Conservation (phyloP, 345 rosid species). For the Dovyalis caffra region DNA sequence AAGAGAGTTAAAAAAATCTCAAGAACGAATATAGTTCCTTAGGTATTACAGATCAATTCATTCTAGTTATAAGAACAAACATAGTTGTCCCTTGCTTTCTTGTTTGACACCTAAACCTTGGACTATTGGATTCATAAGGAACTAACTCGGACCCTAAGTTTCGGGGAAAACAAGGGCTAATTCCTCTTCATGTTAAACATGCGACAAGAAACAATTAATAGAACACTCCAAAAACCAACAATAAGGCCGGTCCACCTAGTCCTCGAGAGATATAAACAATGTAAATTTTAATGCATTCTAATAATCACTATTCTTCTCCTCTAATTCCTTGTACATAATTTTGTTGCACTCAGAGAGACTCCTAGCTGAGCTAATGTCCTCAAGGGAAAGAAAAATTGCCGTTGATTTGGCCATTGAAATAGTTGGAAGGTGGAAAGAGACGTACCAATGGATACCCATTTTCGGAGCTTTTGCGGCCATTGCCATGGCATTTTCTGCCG, state of each 20-base stretch:
- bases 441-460: conserved; percentile 33
- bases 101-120: background rate
- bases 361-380: conserved; percentile 1
- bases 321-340: too few relatives aligned
- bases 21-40: too few relatives aligned
- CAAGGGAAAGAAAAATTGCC: conserved; percentile 8
- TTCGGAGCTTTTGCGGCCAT: conserved; percentile 31
- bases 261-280: background rate
- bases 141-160: background rate
- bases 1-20: too few relatives aligned
- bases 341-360: too few relatives aligned
- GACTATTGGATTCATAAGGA: background rate
- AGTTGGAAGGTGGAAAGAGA: conserved; percentile 31
- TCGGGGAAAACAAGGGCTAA: background rate
- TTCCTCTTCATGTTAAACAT: background rate
- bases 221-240: background rate
- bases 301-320: too few relatives aligned
- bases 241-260: background rate
- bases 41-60: too few relatives aligned
- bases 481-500: conserved; percentile 27
- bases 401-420: conserved; percentile 21
- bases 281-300: background rate
- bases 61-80: too few relatives aligned
- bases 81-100: too few relatives aligned
- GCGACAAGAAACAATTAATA: background rate